Conservation (phyloP, 2,329 filamentous ascomycete species). For the Microsporum audouinii region DNA sequence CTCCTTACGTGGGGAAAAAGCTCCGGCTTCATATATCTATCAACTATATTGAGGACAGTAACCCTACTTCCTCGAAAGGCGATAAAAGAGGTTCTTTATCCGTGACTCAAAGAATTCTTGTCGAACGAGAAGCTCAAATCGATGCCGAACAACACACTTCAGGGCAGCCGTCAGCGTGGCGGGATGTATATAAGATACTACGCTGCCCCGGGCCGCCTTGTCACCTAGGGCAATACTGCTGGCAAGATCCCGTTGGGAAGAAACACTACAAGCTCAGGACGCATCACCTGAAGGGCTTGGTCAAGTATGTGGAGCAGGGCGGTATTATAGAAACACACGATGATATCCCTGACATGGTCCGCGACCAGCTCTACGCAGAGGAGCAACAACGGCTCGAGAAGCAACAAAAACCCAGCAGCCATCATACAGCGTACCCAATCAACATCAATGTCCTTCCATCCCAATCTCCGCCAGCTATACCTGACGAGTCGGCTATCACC, state of each 20-base stretch:
- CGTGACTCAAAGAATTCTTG: conserved; percentile 11
- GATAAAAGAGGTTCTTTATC: conserved; percentile 10
- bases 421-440: conserved; percentile 17
- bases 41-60: conserved; percentile 19
- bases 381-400: conserved; percentile 21
- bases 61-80: background rate
- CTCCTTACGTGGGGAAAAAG: conserved; percentile 19
- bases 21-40: conserved; percentile 23
- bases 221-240: too few species aligned
- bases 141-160: conserved; percentile 7
- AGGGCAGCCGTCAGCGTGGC: conserved; percentile 9
- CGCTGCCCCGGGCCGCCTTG: too few species aligned
- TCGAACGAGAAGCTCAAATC: conserved; percentile 7
- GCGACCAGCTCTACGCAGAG: conserved; percentile 24
- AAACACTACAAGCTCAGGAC: conserved; percentile 26
- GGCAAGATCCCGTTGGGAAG: conserved; percentile 23
- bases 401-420: conserved; percentile 14
- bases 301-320: conserved; percentile 21
- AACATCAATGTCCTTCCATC: conserved; percentile 23
- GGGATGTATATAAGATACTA: too few species aligned
- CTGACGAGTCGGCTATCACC: too few species aligned
- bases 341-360: conserved; percentile 23
- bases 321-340: conserved; percentile 18
- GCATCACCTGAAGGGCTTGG: conserved; percentile 22
- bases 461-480: conserved; percentile 10